phyloP scores from a whole-genome alignment of 2,329 filamentous ascomycete species.

The Ophiocordyceps polyrhachis-furcata region DNA sequence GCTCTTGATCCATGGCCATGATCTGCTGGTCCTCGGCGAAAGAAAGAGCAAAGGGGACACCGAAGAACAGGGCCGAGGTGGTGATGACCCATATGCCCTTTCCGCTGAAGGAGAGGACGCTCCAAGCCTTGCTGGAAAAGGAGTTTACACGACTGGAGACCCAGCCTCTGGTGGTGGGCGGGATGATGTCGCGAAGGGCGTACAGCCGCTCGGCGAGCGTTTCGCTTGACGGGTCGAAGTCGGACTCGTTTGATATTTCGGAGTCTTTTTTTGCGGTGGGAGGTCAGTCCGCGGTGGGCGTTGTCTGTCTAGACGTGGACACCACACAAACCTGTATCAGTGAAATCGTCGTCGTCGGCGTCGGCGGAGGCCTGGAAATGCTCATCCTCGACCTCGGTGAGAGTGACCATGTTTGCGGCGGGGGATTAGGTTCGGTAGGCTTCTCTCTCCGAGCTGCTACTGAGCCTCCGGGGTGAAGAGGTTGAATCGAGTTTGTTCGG shows the following conservation, averaged over 20 bases:
- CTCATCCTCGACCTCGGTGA: constrained; percentile 93
- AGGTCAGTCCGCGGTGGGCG: constrained; percentile 2
- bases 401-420: constrained; percentile 63
- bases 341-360: constrained; percentile 83
- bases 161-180: constrained; percentile 50
- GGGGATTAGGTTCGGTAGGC: not conserved
- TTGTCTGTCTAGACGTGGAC: not conserved
- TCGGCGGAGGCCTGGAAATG: constrained; percentile 64
- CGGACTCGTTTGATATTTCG: constrained; percentile 66
- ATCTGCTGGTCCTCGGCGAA: constrained; percentile 94
- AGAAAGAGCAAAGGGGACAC: constrained; percentile 83
- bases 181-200: constrained; percentile 59
- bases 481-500: not conserved
- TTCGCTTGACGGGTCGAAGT: constrained; percentile 41
- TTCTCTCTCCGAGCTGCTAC: not conserved
- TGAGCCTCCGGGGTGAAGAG: not conserved
- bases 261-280: constrained; percentile 40
- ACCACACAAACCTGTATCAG: constrained; percentile 58
- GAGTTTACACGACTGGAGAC: constrained; percentile 43
- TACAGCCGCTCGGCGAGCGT: constrained; percentile 48
- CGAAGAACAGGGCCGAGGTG: constrained; percentile 74
- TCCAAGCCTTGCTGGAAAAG: constrained; percentile 28
- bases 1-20: constrained; percentile 93
- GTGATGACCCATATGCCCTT: constrained; percentile 82
- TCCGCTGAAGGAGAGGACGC: constrained; percentile 51